Evolutionary conservation across 2,329 filamentous ascomycete species (phyloP).

Genomic region (Cytospora paraplurivora): DNA sequence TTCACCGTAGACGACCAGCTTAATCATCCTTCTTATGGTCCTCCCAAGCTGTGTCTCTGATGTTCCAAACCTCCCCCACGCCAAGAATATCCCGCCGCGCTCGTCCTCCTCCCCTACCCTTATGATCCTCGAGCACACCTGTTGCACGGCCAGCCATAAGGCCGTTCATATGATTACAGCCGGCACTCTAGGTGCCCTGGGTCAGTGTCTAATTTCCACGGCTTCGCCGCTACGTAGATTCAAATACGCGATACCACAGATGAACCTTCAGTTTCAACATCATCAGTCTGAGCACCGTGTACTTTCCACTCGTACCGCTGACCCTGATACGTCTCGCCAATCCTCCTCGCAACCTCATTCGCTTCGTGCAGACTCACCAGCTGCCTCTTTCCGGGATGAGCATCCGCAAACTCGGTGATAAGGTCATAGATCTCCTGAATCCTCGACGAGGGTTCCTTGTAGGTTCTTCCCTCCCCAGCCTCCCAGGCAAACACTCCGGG

Average conservation of each 20-base stretch:
- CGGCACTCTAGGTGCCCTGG: too few relatives aligned
- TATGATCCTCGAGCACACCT: neutral
- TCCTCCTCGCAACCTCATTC: constrained; percentile 42
- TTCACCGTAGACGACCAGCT: neutral
- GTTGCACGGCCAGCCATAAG: too few relatives aligned
- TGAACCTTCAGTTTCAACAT: neutral
- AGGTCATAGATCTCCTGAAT: constrained; percentile 30
- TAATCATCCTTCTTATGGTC: neutral
- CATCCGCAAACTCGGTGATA: constrained; percentile 34
- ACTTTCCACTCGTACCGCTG: constrained; percentile 20
- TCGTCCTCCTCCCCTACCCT: neutral
- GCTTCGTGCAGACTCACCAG: constrained; percentile 59
- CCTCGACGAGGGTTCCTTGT: neutral
- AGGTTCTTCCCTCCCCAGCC: neutral
- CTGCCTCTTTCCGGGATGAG: constrained; percentile 44
- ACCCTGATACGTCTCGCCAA: constrained; percentile 31
- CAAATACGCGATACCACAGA: neutral
- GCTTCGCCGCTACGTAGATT: too few relatives aligned
- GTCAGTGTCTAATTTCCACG: too few relatives aligned
- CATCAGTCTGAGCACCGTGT: neutral
- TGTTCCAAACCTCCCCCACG: neutral
- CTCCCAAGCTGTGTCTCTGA: constrained; percentile 10
- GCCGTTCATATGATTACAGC: too few relatives aligned
- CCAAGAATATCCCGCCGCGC: neutral
- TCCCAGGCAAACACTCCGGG: constrained; percentile 25